These are phyloP conservation scores for Scedosporium dehoogii DNA, from an alignment of 2,329 filamentous ascomycete species.

Conservation along the genomic window DNA sequence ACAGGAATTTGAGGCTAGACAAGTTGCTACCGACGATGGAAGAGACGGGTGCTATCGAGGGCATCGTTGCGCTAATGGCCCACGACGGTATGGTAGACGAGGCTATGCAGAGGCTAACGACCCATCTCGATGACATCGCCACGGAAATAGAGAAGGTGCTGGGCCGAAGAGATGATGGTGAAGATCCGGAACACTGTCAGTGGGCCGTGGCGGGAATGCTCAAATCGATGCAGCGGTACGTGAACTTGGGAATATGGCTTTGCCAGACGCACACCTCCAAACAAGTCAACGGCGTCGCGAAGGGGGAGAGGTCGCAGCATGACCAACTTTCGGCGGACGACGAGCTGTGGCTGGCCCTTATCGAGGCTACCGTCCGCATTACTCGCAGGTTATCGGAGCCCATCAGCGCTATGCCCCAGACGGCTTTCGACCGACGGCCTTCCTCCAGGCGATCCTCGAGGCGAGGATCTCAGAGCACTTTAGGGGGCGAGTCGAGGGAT, in stretches of 20 bases:
- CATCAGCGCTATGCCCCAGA: slow-evolving; percentile 26
- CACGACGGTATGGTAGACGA: slow-evolving; percentile 73
- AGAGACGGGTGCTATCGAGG: slow-evolving; percentile 80
- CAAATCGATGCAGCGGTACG: slow-evolving; percentile 75
- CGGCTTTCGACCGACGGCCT: not conserved
- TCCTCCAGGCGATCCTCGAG: slow-evolving; percentile 6
- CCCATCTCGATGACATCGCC: slow-evolving; percentile 70
- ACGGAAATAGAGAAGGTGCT: slow-evolving; percentile 68
- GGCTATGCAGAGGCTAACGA: slow-evolving; percentile 78
- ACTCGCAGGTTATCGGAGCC: slow-evolving; percentile 53
- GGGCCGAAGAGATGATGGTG: slow-evolving; percentile 45
- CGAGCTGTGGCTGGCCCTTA: slow-evolving; percentile 49
- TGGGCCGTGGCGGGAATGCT: slow-evolving; percentile 66
- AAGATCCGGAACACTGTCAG: slow-evolving; percentile 42
- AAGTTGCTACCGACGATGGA: slow-evolving; percentile 81
- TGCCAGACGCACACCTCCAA: slow-evolving; percentile 72
- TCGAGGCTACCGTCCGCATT: slow-evolving; percentile 51
- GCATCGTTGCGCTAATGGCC: slow-evolving; percentile 82
- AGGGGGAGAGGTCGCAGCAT: slow-evolving; percentile 32
- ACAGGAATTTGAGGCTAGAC: slow-evolving; percentile 69
- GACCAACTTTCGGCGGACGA: slow-evolving; percentile 44
- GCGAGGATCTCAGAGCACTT: slow-evolving; percentile 10
- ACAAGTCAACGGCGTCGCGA: slow-evolving; percentile 33
- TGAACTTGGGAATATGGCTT: slow-evolving; percentile 88
- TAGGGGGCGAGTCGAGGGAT: not conserved